These are phyloP conservation scores for Capillidium heterosporum DNA, from an alignment of 371 early-diverging fungal genomes.

Conservation along the genomic window DNA sequence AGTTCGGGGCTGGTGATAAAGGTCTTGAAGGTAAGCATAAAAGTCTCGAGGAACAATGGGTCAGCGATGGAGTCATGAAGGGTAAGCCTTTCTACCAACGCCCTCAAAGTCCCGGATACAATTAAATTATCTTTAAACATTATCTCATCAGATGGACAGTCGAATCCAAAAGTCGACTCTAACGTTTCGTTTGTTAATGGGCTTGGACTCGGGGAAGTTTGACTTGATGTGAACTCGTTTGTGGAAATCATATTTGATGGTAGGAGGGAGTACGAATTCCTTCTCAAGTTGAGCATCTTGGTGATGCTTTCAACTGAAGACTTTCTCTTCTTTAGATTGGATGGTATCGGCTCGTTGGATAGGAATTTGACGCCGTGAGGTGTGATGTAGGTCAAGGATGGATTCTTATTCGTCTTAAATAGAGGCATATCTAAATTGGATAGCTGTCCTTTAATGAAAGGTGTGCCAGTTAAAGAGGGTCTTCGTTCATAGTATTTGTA, in stretches of 20 bases:
- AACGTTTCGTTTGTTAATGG: neutral
- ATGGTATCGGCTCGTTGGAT: neutral
- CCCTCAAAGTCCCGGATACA: conserved; percentile 68
- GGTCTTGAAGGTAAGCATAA: conserved; percentile 73
- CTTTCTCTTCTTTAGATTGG: neutral
- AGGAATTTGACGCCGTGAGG: neutral
- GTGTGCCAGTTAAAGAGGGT: too few relatives aligned
- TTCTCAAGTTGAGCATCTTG: neutral
- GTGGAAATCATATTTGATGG: neutral
- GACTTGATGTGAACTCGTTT: neutral
- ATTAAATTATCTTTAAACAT: conserved; percentile 61
- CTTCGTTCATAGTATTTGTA: too few relatives aligned
- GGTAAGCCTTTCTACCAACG: conserved; percentile 75
- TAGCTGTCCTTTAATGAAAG: too few relatives aligned
- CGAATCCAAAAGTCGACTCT: conserved; percentile 47
- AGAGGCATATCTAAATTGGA: too few relatives aligned
- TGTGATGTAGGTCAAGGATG: neutral
- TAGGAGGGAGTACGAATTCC: neutral
- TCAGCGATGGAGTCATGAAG: conserved; percentile 54
- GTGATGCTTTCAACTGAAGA: neutral
- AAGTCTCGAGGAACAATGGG: conserved; percentile 53
- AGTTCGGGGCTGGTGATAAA: conserved; percentile 53
- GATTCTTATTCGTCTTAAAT: neutral
- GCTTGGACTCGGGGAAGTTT: neutral
- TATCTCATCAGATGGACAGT: conserved; percentile 56